A percentile compares a stretch with the other conserved stretches of the same genome.
Conservation (phyloP, 2,329 filamentous ascomycete genomes). For the Penicillium sp. region DNA sequence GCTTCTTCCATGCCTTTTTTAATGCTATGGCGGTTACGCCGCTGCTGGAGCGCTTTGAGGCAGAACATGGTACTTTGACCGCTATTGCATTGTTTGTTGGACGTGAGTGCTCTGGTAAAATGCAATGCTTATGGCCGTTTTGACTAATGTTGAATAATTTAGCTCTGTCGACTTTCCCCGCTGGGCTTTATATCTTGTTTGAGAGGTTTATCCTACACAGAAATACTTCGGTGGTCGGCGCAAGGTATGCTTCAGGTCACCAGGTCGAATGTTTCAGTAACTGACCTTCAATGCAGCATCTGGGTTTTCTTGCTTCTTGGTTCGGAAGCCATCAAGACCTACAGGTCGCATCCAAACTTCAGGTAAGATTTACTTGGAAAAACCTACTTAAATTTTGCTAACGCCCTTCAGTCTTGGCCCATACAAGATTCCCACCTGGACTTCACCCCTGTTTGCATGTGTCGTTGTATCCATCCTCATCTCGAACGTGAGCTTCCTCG, state of each 20-base stretch:
- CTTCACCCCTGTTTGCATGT: constrained; percentile 74
- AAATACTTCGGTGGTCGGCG: constrained; percentile 74
- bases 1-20: constrained; percentile 74
- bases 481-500: constrained; percentile 77
- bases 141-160: constrained; percentile 19
- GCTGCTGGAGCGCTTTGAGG: constrained; percentile 90
- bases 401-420: constrained; percentile 49
- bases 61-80: constrained; percentile 84
- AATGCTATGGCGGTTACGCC: constrained; percentile 79
- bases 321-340: constrained; percentile 82
- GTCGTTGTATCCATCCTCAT: constrained; percentile 73
- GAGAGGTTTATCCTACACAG: constrained; percentile 69
- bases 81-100: constrained; percentile 86
- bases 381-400: constrained; percentile 6
- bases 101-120: constrained; percentile 58
- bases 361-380: constrained; percentile 39
- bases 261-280: constrained; percentile 9
- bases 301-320: constrained; percentile 90
- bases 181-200: constrained; percentile 72
- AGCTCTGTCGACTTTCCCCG: constrained; percentile 80
- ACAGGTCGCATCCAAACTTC: constrained; percentile 75
- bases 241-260: constrained; percentile 59
- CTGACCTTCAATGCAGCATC: constrained; percentile 55
- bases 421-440: constrained; percentile 85
- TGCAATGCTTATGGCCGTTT: neutral